Base-by-base conservation (phyloP, 148 eudicot species). In the Simmondsia chinensis region DNA sequence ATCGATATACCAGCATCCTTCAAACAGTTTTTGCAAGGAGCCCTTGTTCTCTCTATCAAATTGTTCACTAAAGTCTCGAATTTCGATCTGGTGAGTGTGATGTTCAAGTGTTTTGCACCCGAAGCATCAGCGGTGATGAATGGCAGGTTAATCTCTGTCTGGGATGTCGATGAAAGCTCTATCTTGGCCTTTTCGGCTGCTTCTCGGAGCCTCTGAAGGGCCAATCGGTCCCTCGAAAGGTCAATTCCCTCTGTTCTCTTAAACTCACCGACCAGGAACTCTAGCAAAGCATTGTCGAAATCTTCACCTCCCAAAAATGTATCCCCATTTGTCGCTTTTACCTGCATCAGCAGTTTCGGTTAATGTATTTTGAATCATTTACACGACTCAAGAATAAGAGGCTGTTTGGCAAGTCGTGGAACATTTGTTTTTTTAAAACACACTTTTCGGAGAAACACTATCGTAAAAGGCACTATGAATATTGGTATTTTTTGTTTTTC, bases 271-370 rank as follows among this genome's bases (percentile, higher is more conserved):
- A 89, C 93, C 46, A 89, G 61, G 63, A 69, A 89, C 47, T 88
- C 94, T 53, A 88, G 48, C 41, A 88, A 41, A 26, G 91, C 44
- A 63, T 88, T 88, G 64, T 88, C 97, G 37, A 88, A 88, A 54
- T 88, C 97, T 47, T 88, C 97, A 54, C 97, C 97, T 59, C 97
- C 97, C 76, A 88, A 68, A 61, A 88, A 88, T 8, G 97, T 88
- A 56, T 88, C 97, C 30, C 97, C 97, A 52, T 88, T 88, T n/a
- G 97, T 89, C 27, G 97, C 95, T 84, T 84, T 89, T 25, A 89
- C 97, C 97, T 88, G 56, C 36, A 38, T 1, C 18, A 20, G 12
- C 2, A 15, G 11, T 4, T 33, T 9, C 25, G 26, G 1, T 66
- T 32, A 60, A 44, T 33, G 54, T 6, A 10, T 8, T 25, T 29